Percentiles rank a stretch among this genome's conserved stretches.
Evolutionary conservation across 2,329 filamentous ascomycete genomes (phyloP).

Genomic region (Clonostachys chloroleuca): DNA sequence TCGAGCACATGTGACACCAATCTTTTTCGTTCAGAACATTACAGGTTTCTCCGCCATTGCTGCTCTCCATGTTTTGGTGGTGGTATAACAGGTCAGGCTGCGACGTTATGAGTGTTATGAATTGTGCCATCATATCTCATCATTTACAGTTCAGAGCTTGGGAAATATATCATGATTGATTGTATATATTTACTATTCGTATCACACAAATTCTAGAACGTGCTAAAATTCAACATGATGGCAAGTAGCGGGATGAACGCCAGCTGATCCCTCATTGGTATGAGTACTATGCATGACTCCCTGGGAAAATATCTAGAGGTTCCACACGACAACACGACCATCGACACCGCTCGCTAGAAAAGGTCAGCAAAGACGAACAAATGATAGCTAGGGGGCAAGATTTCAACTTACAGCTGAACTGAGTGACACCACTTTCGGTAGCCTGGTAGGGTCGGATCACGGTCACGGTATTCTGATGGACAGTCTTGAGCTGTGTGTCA

Average conservation of each 20-base stretch:
- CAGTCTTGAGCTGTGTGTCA: slow-evolving; percentile 90
- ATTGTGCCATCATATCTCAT: background rate
- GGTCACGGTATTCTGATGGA: slow-evolving; percentile 94
- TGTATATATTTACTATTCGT: background rate
- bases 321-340: slow-evolving; percentile 78
- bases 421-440: slow-evolving; percentile 58
- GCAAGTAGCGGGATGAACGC: background rate
- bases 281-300: background rate
- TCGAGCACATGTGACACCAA: no score
- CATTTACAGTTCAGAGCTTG: background rate
- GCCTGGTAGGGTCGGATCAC: slow-evolving; percentile 75
- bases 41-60: no score
- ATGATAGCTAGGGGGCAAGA: background rate
- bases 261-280: background rate
- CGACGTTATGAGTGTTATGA: no score
- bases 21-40: no score
- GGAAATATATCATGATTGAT: background rate
- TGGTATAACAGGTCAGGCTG: no score
- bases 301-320: slow-evolving; percentile 37
- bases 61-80: no score
- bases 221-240: background rate
- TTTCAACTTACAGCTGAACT: slow-evolving; percentile 77
- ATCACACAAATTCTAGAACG: no score
- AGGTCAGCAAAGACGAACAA: background rate
- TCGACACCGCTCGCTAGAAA: slow-evolving; percentile 72